Percentiles rank a stretch among this genome's conserved stretches.
Evolutionary conservation across 2,329 filamentous ascomycete species (phyloP).

Genomic region (Penicillium sp.): DNA sequence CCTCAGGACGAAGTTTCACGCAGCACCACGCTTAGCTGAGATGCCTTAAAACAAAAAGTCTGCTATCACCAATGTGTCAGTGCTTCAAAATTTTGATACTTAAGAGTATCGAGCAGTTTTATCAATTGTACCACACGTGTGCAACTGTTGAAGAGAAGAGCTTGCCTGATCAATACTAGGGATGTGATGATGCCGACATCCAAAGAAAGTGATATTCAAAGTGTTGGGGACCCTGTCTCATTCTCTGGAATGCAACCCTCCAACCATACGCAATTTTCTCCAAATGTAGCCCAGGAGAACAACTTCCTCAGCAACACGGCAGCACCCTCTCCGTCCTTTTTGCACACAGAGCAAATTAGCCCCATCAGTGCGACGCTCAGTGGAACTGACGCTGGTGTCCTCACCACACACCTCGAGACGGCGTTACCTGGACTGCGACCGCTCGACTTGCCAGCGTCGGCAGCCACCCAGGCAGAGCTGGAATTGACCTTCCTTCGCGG

Average conservation of each 20-base stretch:
- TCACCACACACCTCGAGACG: neutral
- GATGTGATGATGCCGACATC: neutral
- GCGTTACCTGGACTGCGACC: neutral
- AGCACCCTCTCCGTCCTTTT: neutral
- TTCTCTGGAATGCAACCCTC: neutral
- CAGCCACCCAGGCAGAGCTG: neutral
- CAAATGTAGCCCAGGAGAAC: neutral
- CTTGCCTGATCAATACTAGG: neutral
- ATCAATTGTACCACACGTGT: neutral
- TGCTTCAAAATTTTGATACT: neutral
- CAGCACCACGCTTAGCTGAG: neutral
- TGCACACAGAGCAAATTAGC: neutral
- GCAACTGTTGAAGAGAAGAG: neutral
- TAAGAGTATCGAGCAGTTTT: neutral
- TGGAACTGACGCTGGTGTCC: neutral
- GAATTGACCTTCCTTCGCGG: neutral
- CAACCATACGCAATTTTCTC: neutral
- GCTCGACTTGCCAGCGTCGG: neutral
- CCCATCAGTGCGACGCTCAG: neutral
- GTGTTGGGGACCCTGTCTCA: too few relatives aligned
- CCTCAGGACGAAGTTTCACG: neutral
- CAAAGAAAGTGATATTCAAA: neutral
- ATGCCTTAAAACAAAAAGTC: neutral
- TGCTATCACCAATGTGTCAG: neutral
- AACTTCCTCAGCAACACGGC: neutral